A percentile compares a stretch with the other conserved stretches of the same genome.
phyloP scores from a whole-genome alignment of 1,284 basidiomycete genomes.

The Cryptococcus hybrid region DNA sequence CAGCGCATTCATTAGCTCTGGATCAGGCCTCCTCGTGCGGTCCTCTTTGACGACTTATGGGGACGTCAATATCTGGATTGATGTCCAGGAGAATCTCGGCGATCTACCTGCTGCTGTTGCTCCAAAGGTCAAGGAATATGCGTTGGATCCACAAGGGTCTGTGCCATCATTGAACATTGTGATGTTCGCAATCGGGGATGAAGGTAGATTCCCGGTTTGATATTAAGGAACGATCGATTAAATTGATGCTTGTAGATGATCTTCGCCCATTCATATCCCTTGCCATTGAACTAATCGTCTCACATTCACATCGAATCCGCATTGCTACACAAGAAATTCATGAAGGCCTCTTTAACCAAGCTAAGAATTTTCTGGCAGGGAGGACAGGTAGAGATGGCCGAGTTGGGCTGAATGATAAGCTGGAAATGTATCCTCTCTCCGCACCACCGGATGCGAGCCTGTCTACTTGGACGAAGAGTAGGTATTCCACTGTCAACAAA shows the following conservation, averaged over 20 bases:
- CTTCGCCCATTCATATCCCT: conserved; percentile 70
- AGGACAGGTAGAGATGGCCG: conserved; percentile 55
- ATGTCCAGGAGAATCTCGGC: conserved; percentile 56
- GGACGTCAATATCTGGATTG: conserved; percentile 44
- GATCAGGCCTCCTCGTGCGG: conserved; percentile 52
- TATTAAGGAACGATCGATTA: not conserved
- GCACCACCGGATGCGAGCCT: conserved; percentile 40
- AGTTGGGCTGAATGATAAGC: conserved; percentile 46
- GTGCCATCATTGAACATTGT: conserved; percentile 59
- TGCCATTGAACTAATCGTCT: conserved; percentile 57
- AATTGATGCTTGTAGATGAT: conserved; percentile 54
- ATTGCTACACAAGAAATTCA: conserved; percentile 68
- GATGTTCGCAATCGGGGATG: conserved; percentile 64
- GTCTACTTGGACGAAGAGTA: conserved; percentile 24
- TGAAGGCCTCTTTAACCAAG: conserved; percentile 56
- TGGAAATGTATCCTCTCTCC: conserved; percentile 20
- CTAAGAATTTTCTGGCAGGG: conserved; percentile 56
- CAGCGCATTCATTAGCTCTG: conserved; percentile 55
- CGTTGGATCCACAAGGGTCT: conserved; percentile 47
- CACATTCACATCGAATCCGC: conserved; percentile 59
- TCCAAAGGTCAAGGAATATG: conserved; percentile 56
- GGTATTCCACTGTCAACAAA: conserved; percentile 36
- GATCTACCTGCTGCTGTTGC: conserved; percentile 57
- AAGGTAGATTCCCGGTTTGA: conserved; percentile 51
- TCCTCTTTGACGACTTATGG: conserved; percentile 39